Evolutionary conservation across 192 early-diverging fungal genomes (phyloP), one percentile per base, ranked within the genome.

Genomic region (Linnemannia elongata): DNA sequence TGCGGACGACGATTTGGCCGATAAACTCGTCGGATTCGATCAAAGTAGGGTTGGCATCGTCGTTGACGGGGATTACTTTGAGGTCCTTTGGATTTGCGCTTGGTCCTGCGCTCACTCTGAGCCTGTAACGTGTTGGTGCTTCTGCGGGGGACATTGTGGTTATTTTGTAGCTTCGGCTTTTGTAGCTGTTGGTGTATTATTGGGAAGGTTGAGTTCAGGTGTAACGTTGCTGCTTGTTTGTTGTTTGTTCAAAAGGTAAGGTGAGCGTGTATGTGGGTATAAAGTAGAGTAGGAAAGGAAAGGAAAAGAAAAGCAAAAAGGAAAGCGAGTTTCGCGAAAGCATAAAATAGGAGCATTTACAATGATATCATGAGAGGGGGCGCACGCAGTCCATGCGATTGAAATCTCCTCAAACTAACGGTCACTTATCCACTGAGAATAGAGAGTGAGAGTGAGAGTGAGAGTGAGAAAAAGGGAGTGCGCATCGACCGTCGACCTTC

Each of bases 21-120:
- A 88, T 89, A 82, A 96, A 96, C 77, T 91, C 80, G 33, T 89
- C 88, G 1, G 92, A 92, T 74, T 96, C 91, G 63, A 97, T 90
- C 66, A 90, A 88, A 47, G 90, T 78, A 47, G 95, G 96, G 41
- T 91, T 83, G 6, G 75, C 76, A 52, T 96, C 95, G 57, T 95
- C 91, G 77, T 96, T 97, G 69, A 94, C 87, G 39, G 88, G 83
- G 63, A 91, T 71, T 12, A 35, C 45, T 39, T 75, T 74, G 38
- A 90, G 88, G 27, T 80, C 74, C 27, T 69, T 78, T 41, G 77
- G 77, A 66, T 90, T 82, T 13, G 89, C 73, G 3, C 82, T 87
- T 22, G 85, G 68, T 17, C 90, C 92, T 68, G 86, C 83, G 8
- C 71, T 78, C 55, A 91, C 83, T 22, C 80, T 69, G 44, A 93